Conservation (phyloP, 2,329 filamentous ascomycete species). For the Stachybotrys chartarum region DNA sequence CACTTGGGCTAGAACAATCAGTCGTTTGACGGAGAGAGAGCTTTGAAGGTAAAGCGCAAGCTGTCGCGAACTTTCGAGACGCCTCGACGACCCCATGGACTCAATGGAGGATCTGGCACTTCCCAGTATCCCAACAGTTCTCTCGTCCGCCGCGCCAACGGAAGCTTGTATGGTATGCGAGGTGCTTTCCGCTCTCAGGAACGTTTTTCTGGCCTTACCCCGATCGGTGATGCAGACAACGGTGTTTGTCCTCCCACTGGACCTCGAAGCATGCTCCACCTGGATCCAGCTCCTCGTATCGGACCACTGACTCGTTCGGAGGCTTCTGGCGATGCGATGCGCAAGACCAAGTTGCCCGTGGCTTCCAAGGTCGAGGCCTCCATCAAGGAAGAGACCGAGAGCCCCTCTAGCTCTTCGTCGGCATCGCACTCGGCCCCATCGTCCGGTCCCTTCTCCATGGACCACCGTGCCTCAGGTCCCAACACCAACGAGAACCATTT, state of each 20-base stretch:
- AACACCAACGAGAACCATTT: too few species aligned
- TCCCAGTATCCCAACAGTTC: not conserved
- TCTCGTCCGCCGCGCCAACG: not conserved
- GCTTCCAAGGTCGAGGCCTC: too few species aligned
- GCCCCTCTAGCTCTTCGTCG: not conserved
- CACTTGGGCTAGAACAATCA: conserved; percentile 20
- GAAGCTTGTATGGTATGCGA: not conserved
- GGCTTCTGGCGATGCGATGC: not conserved
- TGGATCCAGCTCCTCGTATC: not conserved
- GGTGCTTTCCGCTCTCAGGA: not conserved
- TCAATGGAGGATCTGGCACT: not conserved
- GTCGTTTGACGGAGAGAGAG: conserved; percentile 17
- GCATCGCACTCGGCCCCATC: not conserved
- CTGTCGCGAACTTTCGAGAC: conserved; percentile 13
- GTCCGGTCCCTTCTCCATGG: not conserved
- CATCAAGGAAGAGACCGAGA: not conserved
- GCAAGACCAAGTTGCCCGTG: not conserved
- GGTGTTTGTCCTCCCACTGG: not conserved
- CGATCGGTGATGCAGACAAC: not conserved
- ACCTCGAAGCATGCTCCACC: not conserved
- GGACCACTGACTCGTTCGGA: not conserved
- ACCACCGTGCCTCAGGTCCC: not conserved
- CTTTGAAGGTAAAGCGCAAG: conserved; percentile 32
- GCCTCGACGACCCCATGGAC: conserved; percentile 6
- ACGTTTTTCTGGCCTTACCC: not conserved